A percentile compares a stretch with the other conserved stretches of the same genome.
Evolutionary conservation across 2,329 filamentous ascomycete genomes (phyloP).

Genomic region (Venturia oleaginea): DNA sequence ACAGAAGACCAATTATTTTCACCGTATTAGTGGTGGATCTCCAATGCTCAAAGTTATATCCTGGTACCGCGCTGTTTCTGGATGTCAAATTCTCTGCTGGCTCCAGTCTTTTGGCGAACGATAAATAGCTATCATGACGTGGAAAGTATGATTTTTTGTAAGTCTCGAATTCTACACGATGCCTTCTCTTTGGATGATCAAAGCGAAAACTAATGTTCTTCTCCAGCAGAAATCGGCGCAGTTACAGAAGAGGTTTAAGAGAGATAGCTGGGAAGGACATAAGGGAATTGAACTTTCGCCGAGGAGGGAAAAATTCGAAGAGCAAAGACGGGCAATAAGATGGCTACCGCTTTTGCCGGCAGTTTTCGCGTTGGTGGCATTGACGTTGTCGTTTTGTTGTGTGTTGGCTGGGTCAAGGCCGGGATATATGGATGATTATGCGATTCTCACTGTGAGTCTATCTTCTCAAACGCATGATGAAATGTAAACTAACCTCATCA

Average conservation of each 20-base stretch:
- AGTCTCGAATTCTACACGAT: not conserved
- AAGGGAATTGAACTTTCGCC: slow-evolving; percentile 3
- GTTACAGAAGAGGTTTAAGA: not conserved
- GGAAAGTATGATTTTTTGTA: not conserved
- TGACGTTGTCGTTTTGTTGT: slow-evolving; percentile 50
- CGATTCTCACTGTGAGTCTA: slow-evolving; percentile 39
- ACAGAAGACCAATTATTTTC: not conserved
- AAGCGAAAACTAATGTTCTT: not conserved
- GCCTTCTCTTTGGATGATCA: slow-evolving; percentile 7
- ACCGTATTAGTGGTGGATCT: not conserved
- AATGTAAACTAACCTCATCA: not conserved
- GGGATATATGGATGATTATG: slow-evolving; percentile 47
- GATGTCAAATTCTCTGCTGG: not conserved
- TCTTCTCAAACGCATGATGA: too few relatives aligned
- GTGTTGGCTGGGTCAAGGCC: slow-evolving; percentile 52
- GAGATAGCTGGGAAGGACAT: not conserved
- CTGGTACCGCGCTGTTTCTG: not conserved
- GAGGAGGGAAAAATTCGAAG: not conserved
- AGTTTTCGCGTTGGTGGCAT: slow-evolving; percentile 42
- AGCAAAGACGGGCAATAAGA: not conserved
- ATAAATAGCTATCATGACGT: not conserved
- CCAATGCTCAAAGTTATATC: not conserved
- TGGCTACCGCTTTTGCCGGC: slow-evolving; percentile 38
- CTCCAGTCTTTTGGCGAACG: not conserved
- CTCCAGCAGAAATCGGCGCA: not conserved